These are phyloP conservation scores for Dendrobium huoshanense DNA, from an alignment of 106 monocot species.

Conservation along the genomic window DNA sequence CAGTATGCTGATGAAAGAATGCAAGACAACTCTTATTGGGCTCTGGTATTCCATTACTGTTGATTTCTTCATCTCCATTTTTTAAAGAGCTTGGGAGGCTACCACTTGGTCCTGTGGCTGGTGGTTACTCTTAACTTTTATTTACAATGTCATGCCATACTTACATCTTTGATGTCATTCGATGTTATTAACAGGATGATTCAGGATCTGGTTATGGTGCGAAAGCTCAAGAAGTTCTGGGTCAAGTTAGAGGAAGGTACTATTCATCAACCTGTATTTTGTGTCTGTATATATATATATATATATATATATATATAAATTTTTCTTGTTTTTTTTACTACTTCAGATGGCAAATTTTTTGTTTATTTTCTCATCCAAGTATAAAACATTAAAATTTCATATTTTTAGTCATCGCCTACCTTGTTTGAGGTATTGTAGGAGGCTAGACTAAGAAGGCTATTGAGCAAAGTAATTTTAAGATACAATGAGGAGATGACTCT, in stretches of 20 bases:
- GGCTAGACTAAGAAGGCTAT: too few species aligned
- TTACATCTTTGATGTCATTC: background rate
- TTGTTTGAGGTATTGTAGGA: too few species aligned
- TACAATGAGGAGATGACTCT: too few species aligned
- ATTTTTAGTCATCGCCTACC: too few species aligned
- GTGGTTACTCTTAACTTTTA: background rate
- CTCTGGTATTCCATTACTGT: constrained; percentile 41
- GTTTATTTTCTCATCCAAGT: too few species aligned
- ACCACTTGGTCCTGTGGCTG: background rate
- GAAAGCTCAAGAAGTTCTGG: constrained; percentile 93
- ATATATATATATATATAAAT: too few species aligned
- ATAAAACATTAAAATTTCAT: too few species aligned
- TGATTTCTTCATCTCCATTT: background rate
- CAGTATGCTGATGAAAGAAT: constrained; percentile 74
- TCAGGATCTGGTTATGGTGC: constrained; percentile 90
- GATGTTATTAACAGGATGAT: constrained; percentile 44
- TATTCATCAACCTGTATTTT: background rate
- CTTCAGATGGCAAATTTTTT: too few species aligned
- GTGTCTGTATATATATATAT: background rate
- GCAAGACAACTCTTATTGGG: constrained; percentile 94
- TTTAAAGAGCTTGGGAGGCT: background rate
- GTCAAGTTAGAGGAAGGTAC: constrained; percentile 96
- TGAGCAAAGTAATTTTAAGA: too few species aligned
- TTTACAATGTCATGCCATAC: background rate
- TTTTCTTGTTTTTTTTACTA: background rate